A percentile compares a stretch with the other conserved stretches of the same genome.
Evolutionary conservation across 306 rosid genomes (phyloP).

Genomic region (Cercis canadensis): DNA sequence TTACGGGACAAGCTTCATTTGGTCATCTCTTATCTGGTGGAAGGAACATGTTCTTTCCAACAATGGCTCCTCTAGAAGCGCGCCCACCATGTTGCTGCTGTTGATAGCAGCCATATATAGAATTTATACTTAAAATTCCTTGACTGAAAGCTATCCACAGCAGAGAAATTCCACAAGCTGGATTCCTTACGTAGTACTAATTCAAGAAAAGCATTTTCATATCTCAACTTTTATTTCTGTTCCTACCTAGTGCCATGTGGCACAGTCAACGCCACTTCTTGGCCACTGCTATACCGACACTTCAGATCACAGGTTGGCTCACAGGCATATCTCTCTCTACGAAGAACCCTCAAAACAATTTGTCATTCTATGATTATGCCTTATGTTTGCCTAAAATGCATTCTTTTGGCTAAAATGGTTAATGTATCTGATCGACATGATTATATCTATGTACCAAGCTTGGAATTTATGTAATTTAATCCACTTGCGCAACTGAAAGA

Average conservation of each 20-base stretch:
- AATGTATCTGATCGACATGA: slow-evolving; percentile 21
- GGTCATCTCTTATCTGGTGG: slow-evolving; percentile 23
- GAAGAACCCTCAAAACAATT: background rate
- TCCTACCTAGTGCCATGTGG: no score
- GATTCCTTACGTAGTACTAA: slow-evolving; percentile 37
- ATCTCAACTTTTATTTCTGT: background rate
- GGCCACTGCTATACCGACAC: no score
- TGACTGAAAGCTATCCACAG: slow-evolving; percentile 14
- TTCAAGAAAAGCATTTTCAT: slow-evolving; percentile 31
- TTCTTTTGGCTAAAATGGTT: background rate
- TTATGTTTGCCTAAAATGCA: background rate
- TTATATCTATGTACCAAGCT: background rate
- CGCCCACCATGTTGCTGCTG: slow-evolving; percentile 35
- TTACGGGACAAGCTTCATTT: slow-evolving; percentile 24
- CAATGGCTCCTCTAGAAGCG: slow-evolving; percentile 24
- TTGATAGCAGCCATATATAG: slow-evolving; percentile 29
- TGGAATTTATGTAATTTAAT: slow-evolving; percentile 1
- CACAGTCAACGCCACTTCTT: no score
- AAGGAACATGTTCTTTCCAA: slow-evolving; percentile 41
- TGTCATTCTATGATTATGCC: background rate
- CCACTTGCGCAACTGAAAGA: slow-evolving; percentile 12
- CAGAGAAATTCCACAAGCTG: slow-evolving; percentile 39
- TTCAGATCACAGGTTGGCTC: no score
- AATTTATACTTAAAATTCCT: slow-evolving; percentile 33
- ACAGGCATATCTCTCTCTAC: no score